Percentiles rank a stretch among this genome's conserved stretches.
phyloP scores from a whole-genome alignment of 352 stramenopile species.

The Pythium scleroteichum region DNA sequence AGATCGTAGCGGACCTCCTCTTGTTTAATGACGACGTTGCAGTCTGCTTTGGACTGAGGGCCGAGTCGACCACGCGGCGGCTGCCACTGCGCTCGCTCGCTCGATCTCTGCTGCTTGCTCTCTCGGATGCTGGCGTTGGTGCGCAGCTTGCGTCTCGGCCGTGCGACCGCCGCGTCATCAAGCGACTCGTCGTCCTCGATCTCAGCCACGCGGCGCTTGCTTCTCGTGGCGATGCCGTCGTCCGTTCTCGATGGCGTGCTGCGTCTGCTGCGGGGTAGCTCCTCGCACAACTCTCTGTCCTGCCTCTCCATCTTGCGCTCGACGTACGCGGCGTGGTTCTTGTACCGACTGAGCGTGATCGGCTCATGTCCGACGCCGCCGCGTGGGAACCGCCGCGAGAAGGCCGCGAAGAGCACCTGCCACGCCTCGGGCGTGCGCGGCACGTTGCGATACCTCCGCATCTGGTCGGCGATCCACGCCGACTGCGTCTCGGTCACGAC shows the following conservation, averaged over 20 bases:
- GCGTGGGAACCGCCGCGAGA: constrained; percentile 2
- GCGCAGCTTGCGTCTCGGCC: background rate
- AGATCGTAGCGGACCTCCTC: constrained; percentile 1
- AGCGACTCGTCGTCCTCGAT: background rate
- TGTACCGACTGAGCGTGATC: constrained; percentile 13
- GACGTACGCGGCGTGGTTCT: constrained; percentile 8
- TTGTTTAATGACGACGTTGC: constrained; percentile 4
- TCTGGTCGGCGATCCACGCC: constrained; percentile 20
- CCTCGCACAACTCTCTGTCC: too few species aligned
- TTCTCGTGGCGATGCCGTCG: background rate
- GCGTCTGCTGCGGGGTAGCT: too few species aligned
- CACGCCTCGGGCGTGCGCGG: constrained; percentile 4
- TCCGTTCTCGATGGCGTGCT: background rate
- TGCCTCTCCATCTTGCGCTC: constrained; percentile 3
- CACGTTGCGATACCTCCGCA: constrained; percentile 11
- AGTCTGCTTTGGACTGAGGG: background rate
- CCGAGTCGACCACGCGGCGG: background rate
- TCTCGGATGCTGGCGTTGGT: background rate
- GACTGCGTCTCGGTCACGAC: constrained; percentile 9
- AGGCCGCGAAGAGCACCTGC: constrained; percentile 11
- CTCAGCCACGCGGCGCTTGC: background rate
- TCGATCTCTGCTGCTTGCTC: background rate
- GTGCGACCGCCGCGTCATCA: background rate
- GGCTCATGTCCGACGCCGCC: constrained; percentile 5
- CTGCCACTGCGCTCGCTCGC: background rate